phyloP scores from a whole-genome alignment of 345 rosid species.

The Adansonia digitata region DNA sequence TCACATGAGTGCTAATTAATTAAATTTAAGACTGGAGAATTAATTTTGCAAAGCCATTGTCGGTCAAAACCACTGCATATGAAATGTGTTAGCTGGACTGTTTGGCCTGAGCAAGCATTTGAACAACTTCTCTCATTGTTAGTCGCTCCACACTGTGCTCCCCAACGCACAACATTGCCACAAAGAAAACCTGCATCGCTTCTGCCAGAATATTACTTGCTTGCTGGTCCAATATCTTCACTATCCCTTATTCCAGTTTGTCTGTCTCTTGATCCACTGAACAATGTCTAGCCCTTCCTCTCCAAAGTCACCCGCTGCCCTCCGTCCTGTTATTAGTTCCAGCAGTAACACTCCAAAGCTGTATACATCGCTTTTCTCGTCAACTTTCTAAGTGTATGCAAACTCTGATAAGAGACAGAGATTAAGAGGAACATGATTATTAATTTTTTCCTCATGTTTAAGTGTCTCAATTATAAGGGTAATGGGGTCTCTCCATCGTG shows the following conservation, averaged over 20 bases:
- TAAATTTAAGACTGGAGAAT: too few species aligned
- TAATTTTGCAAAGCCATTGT: too few species aligned
- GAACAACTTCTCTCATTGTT: too few species aligned
- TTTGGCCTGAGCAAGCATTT: conserved; percentile 73
- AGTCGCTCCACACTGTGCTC: conserved; percentile 88
- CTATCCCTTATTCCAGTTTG: conserved; percentile 52
- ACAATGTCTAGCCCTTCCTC: conserved; percentile 85
- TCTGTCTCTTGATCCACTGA: conserved; percentile 66
- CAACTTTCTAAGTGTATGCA: conserved; percentile 76
- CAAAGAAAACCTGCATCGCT: conserved; percentile 73
- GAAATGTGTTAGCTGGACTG: conserved; percentile 43
- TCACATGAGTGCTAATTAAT: neutral
- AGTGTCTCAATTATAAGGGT: too few species aligned
- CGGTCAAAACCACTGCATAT: too few species aligned
- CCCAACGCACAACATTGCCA: conserved; percentile 75
- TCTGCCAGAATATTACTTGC: conserved; percentile 48
- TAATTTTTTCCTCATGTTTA: neutral
- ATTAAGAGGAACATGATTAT: neutral
- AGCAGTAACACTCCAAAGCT: conserved; percentile 81
- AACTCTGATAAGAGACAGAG: conserved; percentile 43
- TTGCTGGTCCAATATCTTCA: conserved; percentile 53
- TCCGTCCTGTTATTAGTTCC: conserved; percentile 69
- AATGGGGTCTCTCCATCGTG: neutral
- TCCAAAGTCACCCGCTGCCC: conserved; percentile 81
- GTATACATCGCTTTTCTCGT: conserved; percentile 90